These are phyloP conservation scores for Setaria viridis DNA, from an alignment of 202 grass and related monocot genomes.

Conservation along the genomic window DNA sequence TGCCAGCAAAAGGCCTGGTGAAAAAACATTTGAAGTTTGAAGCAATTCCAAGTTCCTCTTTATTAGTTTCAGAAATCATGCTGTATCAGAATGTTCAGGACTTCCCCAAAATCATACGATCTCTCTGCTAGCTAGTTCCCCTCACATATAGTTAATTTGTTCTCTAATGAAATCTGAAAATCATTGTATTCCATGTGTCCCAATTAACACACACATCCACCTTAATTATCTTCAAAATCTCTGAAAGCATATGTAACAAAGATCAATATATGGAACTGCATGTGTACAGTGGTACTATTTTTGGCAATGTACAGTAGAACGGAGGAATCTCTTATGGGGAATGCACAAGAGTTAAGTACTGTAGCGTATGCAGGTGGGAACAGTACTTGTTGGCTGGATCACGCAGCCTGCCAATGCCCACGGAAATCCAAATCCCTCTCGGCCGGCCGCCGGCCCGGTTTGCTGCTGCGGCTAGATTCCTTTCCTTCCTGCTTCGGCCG, in stretches of 20 bases:
- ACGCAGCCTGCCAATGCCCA: constrained; percentile 24
- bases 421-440: constrained; percentile 19
- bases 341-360: constrained; percentile 56
- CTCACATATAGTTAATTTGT: background rate
- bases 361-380: constrained; percentile 28
- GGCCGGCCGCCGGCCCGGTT: background rate
- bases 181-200: background rate
- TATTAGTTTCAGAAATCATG: background rate
- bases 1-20: too few relatives aligned
- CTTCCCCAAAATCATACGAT: background rate
- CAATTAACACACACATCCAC: background rate
- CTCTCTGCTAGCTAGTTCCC: too few relatives aligned
- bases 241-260: background rate
- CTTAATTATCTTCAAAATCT: background rate
- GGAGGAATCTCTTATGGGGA: constrained; percentile 56
- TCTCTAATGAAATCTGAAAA: too few relatives aligned
- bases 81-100: background rate
- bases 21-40: too few relatives aligned
- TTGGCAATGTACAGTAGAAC: constrained; percentile 53
- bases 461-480: constrained; percentile 12
- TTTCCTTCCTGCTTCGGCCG: constrained; percentile 9
- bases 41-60: background rate
- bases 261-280: background rate
- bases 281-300: constrained; percentile 48
- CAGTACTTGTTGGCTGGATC: constrained; percentile 40